Base-by-base conservation (phyloP, 768 basidiomycete genomes). In the Agaricus bisporus region DNA sequence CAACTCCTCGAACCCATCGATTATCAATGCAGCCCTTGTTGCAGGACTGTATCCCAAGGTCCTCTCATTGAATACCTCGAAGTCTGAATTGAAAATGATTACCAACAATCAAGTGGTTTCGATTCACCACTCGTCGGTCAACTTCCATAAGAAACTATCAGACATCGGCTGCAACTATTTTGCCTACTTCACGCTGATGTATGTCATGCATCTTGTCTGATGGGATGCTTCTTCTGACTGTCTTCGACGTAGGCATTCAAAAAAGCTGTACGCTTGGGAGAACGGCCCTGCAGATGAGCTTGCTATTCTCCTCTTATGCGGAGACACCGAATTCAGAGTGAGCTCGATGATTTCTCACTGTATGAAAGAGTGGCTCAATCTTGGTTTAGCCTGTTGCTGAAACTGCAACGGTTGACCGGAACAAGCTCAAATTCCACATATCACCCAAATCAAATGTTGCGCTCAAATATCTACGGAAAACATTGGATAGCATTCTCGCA, bases 31-130 rank as follows among this genome's bases (percentile, higher is more conserved):
- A 4, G 89, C 91, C 1, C 71, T 99, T 36, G 79, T 83, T 6
- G 88, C 91, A 1, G 92, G 92, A 3, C 68, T 99, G 39, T 98
- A 93, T 66, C 95, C 95, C 5, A 98, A 94, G 67, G 77, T 99
- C 26, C 73, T 98, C 38, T 71, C 75, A 2, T 66, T 92, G n/a
- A 90, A 95, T 51, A 60, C 66, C 0, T 64, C 68, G 41, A 79
- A 64, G 54, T 80, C 80, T 12, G 81, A 86, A 51, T 73, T 97
- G 72, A 78, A 79, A 51, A 98, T 91, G 0, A 77, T 95, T 37
- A 77, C 80, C 20, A 97, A 95, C 65, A 91, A 88, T 61, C 90
- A 91, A 62, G 66, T 72, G 12, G 85, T 81, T 1, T 76, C 76
- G 26, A 89, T 95, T 64, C 95, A 98, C 68, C 95, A 95, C 0